A percentile compares a stretch with the other conserved stretches of the same genome.
phyloP scores from a whole-genome alignment of 192 early-diverging fungal genomes.

The Entomortierella chlamydospora region DNA sequence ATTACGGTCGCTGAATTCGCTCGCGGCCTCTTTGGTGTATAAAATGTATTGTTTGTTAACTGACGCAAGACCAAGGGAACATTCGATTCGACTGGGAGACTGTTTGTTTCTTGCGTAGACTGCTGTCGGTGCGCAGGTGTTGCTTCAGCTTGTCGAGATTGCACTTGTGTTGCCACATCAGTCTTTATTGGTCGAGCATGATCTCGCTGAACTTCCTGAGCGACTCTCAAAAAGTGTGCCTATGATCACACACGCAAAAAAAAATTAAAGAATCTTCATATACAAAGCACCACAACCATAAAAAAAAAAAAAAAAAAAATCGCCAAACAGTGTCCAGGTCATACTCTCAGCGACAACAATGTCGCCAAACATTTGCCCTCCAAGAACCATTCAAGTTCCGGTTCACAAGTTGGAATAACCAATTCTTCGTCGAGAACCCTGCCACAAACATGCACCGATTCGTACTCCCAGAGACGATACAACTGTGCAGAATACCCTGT shows the following conservation, averaged over 20 bases:
- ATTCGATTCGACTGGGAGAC: too few relatives aligned
- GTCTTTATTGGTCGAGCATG: slow-evolving; percentile 25
- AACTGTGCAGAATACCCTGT: slow-evolving; percentile 31
- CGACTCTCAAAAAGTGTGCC: slow-evolving; percentile 7
- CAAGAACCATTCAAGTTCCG: slow-evolving; percentile 35
- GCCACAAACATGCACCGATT: slow-evolving; percentile 26
- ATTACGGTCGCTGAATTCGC: slow-evolving; percentile 8
- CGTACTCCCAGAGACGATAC: slow-evolving; percentile 34
- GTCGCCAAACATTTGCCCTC: slow-evolving; percentile 10
- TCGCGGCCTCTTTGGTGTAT: slow-evolving; percentile 5
- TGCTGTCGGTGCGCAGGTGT: slow-evolving; percentile 6
- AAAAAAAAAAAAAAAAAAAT: too few relatives aligned
- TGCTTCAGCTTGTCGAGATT: too few relatives aligned
- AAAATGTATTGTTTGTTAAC: slow-evolving; percentile 11
- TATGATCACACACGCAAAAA: slow-evolving; percentile 4
- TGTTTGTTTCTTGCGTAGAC: too few relatives aligned
- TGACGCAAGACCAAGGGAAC: too few relatives aligned
- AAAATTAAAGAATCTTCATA: too few relatives aligned
- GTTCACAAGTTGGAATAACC: slow-evolving; percentile 29
- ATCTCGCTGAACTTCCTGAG: slow-evolving; percentile 9
- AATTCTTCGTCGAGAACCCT: slow-evolving; percentile 25
- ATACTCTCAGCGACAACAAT: slow-evolving; percentile 22
- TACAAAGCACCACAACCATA: neutral
- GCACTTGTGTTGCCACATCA: neutral
- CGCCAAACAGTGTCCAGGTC: too few relatives aligned